Conservation (phyloP, 371 early-diverging fungal genomes). For the Circinella minor region DNA sequence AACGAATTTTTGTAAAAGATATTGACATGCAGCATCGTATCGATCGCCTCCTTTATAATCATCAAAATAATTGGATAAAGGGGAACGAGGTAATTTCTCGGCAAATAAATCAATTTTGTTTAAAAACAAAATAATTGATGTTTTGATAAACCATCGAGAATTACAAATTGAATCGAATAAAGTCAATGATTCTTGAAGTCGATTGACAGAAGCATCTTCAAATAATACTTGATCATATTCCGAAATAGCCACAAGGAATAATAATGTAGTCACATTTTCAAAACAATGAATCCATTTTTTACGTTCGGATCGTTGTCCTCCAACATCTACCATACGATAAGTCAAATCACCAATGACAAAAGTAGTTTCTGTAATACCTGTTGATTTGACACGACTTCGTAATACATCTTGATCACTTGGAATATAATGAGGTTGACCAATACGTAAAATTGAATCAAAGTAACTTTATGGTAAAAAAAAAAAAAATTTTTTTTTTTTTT, state of each 20-base stretch:
- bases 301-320: constrained; percentile 88
- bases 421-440: constrained; percentile 71
- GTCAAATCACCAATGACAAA: constrained; percentile 85
- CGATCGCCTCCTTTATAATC: constrained; percentile 48
- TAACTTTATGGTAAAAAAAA: too few species aligned
- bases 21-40: constrained; percentile 63
- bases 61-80: constrained; percentile 29
- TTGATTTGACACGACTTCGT: constrained; percentile 81
- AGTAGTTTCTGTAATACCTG: constrained; percentile 84
- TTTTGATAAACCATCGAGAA: constrained; percentile 31
- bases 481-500: too few species aligned
- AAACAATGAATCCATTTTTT: constrained; percentile 94
- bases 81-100: constrained; percentile 23
- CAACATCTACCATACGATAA: constrained; percentile 92
- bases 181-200: constrained; percentile 28
- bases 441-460: constrained; percentile 91
- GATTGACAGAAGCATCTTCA: constrained; percentile 30
- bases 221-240: constrained; percentile 31
- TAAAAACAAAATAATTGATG: constrained; percentile 26
- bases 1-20: constrained; percentile 49
- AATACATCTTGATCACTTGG: constrained; percentile 89
- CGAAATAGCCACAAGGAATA: constrained; percentile 75
- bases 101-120: constrained; percentile 38
- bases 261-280: constrained; percentile 90
- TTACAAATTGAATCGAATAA: constrained; percentile 37